phyloP scores from a whole-genome alignment of 2,329 filamentous ascomycete species.

The Fusarium penzigii region DNA sequence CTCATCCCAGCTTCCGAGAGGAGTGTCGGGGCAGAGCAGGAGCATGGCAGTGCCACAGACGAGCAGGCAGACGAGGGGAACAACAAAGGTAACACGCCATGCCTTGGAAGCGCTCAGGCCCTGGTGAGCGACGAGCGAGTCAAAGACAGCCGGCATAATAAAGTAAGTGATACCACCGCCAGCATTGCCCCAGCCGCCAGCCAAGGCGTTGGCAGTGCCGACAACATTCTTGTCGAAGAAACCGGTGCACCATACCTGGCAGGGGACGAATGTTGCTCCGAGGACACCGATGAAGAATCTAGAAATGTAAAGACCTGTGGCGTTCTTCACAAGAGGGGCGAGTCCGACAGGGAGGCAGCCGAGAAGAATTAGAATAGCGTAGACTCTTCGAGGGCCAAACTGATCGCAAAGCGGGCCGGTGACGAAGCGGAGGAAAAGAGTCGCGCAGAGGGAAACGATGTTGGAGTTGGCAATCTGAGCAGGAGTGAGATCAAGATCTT shows the following conservation, averaged over 20 bases:
- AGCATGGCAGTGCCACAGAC: constrained; percentile 67
- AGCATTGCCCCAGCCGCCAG: constrained; percentile 82
- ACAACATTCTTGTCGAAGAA: constrained; percentile 95
- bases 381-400: constrained; percentile 79
- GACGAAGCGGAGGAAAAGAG: constrained; percentile 72
- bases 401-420: constrained; percentile 84
- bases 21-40: constrained; percentile 76
- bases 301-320: constrained; percentile 64
- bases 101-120: constrained; percentile 67
- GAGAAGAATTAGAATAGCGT: constrained; percentile 72
- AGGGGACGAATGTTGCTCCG: constrained; percentile 78
- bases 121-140: constrained; percentile 64
- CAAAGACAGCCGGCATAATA: constrained; percentile 87
- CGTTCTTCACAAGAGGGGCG: constrained; percentile 71
- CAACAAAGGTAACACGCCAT: constrained; percentile 83
- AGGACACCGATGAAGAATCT: constrained; percentile 83
- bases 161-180: constrained; percentile 93
- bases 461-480: constrained; percentile 84
- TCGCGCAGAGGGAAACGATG: constrained; percentile 73
- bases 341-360: constrained; percentile 82
- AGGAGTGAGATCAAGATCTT: constrained; percentile 71
- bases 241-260: constrained; percentile 88
- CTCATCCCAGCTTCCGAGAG: constrained; percentile 79
- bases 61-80: constrained; percentile 77
- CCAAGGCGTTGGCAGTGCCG: constrained; percentile 82